These are phyloP conservation scores for Candolleomyces efflorescens DNA, from an alignment of 768 basidiomycete species.

Conservation along the genomic window DNA sequence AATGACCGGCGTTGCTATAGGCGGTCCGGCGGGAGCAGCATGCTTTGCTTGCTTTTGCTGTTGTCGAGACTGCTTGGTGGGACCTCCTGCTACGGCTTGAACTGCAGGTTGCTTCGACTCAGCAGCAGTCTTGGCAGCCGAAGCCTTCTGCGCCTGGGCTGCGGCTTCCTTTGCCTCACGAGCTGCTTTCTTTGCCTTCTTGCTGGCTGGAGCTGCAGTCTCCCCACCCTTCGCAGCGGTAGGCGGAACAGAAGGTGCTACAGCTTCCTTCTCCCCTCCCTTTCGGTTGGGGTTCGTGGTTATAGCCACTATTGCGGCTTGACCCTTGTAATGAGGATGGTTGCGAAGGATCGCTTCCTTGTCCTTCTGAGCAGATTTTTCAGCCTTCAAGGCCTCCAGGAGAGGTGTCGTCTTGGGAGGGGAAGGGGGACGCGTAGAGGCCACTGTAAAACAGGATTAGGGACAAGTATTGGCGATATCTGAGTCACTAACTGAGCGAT, in stretches of 20 bases:
- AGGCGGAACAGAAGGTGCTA: constrained; percentile 3
- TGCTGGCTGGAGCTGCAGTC: constrained; percentile 10
- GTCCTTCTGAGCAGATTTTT: constrained; percentile 68
- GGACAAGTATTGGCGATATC: background rate
- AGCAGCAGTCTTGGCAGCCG: constrained; percentile 3
- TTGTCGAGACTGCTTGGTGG: constrained; percentile 2
- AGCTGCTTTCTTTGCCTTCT: constrained; percentile 16
- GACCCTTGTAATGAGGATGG: constrained; percentile 68
- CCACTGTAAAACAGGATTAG: constrained; percentile 39
- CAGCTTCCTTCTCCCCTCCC: constrained; percentile 31
- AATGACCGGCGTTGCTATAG: constrained; percentile 12
- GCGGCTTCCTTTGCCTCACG: no score
- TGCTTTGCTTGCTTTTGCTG: background rate
- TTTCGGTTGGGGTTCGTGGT: constrained; percentile 22
- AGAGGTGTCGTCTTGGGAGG: constrained; percentile 85
- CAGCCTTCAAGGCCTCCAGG: constrained; percentile 88
- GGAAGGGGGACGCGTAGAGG: constrained; percentile 53
- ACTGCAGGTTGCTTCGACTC: constrained; percentile 1
- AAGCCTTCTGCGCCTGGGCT: constrained; percentile 2
- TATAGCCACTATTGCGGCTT: constrained; percentile 20
- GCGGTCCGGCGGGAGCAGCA: background rate
- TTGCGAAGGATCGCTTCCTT: constrained; percentile 69
- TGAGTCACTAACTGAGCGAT: constrained; percentile 44
- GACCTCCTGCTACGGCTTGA: constrained; percentile 11
- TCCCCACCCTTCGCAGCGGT: constrained; percentile 15